phyloP scores from a whole-genome alignment of 2,329 filamentous ascomycete species.

The Talaromyces funiculosus region DNA sequence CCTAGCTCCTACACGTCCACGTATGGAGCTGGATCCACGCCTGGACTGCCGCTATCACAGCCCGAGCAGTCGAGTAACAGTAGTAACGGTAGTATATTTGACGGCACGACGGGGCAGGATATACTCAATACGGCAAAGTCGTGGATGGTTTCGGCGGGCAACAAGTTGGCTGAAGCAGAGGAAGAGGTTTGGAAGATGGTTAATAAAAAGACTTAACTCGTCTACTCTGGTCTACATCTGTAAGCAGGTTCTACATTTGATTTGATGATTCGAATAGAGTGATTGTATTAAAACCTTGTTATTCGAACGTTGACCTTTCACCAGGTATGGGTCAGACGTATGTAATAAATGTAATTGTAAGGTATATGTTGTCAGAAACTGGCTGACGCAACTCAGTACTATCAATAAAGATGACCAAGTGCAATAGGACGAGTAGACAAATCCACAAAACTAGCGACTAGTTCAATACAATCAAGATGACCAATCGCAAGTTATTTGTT shows the following conservation, averaged over 20 bases:
- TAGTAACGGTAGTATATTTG: neutral
- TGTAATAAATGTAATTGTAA: neutral
- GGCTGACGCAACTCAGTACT: conserved; percentile 22
- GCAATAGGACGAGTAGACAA: neutral
- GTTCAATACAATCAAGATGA: conserved; percentile 35
- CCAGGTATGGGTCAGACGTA: neutral
- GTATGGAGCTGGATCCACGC: neutral
- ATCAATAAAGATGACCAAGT: conserved; percentile 29
- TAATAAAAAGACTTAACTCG: conserved; percentile 24
- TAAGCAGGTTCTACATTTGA: neutral
- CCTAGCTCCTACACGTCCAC: conserved; percentile 12
- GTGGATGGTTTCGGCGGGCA: conserved; percentile 38
- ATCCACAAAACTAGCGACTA: conserved; percentile 16
- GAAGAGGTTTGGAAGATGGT: conserved; percentile 45
- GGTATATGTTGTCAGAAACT: conserved; percentile 2
- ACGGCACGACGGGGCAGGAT: conserved; percentile 19
- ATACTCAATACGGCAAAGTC: conserved; percentile 37
- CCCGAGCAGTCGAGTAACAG: neutral
- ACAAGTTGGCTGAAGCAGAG: conserved; percentile 41
- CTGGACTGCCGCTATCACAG: neutral
- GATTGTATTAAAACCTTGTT: neutral
- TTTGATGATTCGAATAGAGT: neutral
- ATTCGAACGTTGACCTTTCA: neutral
- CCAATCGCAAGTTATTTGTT: conserved; percentile 18
- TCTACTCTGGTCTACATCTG: neutral